A percentile compares a stretch with the other conserved stretches of the same genome.
Evolutionary conservation across 441 rosid species (phyloP).

Genomic region (Raphanus hybrid): DNA sequence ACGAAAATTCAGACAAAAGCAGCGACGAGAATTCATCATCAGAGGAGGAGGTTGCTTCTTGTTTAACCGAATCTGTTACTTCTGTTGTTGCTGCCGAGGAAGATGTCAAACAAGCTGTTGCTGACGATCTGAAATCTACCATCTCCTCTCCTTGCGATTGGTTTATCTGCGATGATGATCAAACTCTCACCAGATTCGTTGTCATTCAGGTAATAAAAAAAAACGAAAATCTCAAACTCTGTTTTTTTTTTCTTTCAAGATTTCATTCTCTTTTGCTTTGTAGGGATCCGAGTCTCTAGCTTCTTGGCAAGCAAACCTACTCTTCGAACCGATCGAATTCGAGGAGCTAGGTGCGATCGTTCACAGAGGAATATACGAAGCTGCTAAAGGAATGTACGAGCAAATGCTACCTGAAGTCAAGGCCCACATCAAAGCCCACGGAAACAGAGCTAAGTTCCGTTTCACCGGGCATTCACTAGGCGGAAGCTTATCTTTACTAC

Average conservation of each 20-base stretch:
- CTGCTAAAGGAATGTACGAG: constrained; percentile 94
- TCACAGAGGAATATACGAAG: constrained; percentile 97
- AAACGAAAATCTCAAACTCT: too few relatives aligned
- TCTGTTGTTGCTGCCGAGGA: constrained; percentile 96
- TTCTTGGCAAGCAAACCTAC: too few relatives aligned
- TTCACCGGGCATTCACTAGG: constrained; percentile 98
- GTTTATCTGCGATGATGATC: constrained; percentile 93
- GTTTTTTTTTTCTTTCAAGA: not conserved
- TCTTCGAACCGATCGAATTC: constrained; percentile 83
- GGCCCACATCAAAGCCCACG: constrained; percentile 63
- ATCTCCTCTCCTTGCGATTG: constrained; percentile 87
- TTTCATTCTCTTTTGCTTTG: not conserved
- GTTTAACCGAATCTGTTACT: constrained; percentile 81
- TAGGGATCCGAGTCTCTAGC: too few relatives aligned
- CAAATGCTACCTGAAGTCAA: constrained; percentile 90
- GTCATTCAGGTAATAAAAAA: constrained; percentile 55
- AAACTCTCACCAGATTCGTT: constrained; percentile 70
- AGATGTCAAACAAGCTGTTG: constrained; percentile 96
- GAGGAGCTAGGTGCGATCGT: constrained; percentile 85
- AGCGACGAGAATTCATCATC: not conserved
- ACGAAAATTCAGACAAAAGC: not conserved
- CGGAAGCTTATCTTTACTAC: constrained; percentile 84
- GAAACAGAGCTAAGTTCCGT: constrained; percentile 67
- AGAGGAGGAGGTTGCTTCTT: constrained; percentile 48
- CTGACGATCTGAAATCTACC: constrained; percentile 78